Conservation (phyloP, 1,284 basidiomycete species). For the Ceratobasidium sp. region DNA sequence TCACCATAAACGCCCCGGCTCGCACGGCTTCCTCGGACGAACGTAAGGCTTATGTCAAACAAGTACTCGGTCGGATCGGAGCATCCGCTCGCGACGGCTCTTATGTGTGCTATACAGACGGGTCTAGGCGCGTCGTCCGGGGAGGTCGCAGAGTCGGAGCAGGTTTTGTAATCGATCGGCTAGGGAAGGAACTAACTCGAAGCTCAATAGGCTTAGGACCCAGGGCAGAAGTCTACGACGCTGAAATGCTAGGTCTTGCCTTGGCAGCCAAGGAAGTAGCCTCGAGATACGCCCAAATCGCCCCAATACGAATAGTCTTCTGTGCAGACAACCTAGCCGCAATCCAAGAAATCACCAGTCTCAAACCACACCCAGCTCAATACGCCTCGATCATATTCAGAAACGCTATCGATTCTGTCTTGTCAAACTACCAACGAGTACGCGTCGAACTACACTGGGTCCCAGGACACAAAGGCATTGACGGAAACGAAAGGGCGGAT, state of each 20-base stretch:
- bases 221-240: background rate
- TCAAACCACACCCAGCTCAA: conserved; percentile 5
- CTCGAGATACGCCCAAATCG: background rate
- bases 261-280: background rate
- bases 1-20: background rate
- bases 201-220: background rate
- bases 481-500: conserved; percentile 44
- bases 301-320: background rate
- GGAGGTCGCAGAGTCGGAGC: background rate
- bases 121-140: background rate
- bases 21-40: background rate
- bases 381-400: background rate
- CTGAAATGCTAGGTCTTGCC: background rate
- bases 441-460: conserved; percentile 37
- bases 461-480: conserved; percentile 41
- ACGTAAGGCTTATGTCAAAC: background rate
- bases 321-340: background rate
- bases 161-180: background rate
- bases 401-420: background rate
- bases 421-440: background rate
- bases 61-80: background rate
- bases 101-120: background rate
- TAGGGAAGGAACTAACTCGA: background rate
- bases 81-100: background rate
- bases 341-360: background rate